These are phyloP conservation scores for Leptographium procerum DNA, from an alignment of 2,329 filamentous ascomycete genomes.

Conservation along the genomic window DNA sequence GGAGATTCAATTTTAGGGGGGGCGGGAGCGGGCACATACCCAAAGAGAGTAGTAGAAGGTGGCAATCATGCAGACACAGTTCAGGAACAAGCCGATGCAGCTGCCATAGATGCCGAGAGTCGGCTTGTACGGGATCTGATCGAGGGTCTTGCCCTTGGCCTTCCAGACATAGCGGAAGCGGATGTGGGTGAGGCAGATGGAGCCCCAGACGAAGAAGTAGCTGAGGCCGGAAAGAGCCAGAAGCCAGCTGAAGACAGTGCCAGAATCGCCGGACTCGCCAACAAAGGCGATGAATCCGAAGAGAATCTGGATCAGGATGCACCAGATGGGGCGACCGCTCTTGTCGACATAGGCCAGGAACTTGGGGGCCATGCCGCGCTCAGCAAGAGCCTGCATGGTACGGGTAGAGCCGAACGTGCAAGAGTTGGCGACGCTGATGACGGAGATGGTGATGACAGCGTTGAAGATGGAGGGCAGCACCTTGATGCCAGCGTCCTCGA, in stretches of 20 bases:
- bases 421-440: conserved; percentile 40
- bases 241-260: conserved; percentile 50
- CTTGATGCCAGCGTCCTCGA: conserved; percentile 36
- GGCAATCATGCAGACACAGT: conserved; percentile 55
- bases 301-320: conserved; percentile 38
- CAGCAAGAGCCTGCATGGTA: conserved; percentile 38
- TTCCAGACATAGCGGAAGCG: conserved; percentile 53
- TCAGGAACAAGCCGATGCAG: conserved; percentile 55
- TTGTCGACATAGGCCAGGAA: conserved; percentile 51
- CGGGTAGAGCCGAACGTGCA: conserved; percentile 39
- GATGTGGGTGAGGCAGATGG: conserved; percentile 53
- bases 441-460: conserved; percentile 38
- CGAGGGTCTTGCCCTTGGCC: conserved; percentile 40
- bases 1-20: no score
- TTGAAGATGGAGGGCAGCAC: conserved; percentile 42
- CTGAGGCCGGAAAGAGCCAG: conserved; percentile 61
- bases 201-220: conserved; percentile 67
- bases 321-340: conserved; percentile 46
- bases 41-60: conserved; percentile 61
- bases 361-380: conserved; percentile 39
- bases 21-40: conserved; percentile 18
- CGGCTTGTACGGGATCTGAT: conserved; percentile 36
- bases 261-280: conserved; percentile 29
- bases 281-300: conserved; percentile 51
- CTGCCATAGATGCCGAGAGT: conserved; percentile 53